Base-by-base conservation (phyloP, 768 basidiomycete species). In the Lactifluus hygrophoroides region DNA sequence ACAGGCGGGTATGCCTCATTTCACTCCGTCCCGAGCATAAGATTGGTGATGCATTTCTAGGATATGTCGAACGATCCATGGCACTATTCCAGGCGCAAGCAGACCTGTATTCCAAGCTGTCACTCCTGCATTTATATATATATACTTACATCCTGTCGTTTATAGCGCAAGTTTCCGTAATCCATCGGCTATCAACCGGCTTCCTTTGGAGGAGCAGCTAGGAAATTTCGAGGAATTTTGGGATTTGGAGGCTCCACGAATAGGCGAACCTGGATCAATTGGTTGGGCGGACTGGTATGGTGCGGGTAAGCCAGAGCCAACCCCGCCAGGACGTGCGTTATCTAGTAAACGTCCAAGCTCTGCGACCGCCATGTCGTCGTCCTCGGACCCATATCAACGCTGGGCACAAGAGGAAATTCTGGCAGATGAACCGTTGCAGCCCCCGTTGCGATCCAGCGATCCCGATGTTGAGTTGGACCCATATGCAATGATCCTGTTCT, bases 21-120 rank as follows among this genome's bases (percentile, higher is more conserved):
- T 40, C 30, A 57, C 48, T 57, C 10, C 0, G 7, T 42, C 42
- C 8, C 46, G 5, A 51, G 6, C 2, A 42, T 54, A 40, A n/a
- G 23, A 27, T 16, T n/a, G 21, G 10, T 30, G 11, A 50, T 57
- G 6, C 43, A 13, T 23, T 17, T 27, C 32, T 64, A 91, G 89
- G 90, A 13, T 91, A 79, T 61, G 61, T 75, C 43, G 90, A 93
- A 70, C 80, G 85, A 48, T 85, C 86, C 13, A 82, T 76, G 53
- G 88, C 88, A 3, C 73, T 90, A 66, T 86, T 90, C 65, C 90
- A 93, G 68, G 88, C 88, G 10, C 88, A 93, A 70, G 81, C 85
- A 16, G 90, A 92, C 71, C 65, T 91, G 90, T 92, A 72, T 64
- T 84, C 69, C 23, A n/a, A 51, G 52, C 46, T 44, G 13, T 27